phyloP scores from a whole-genome alignment of 805 yeast species.

The Starmerella vitae region DNA sequence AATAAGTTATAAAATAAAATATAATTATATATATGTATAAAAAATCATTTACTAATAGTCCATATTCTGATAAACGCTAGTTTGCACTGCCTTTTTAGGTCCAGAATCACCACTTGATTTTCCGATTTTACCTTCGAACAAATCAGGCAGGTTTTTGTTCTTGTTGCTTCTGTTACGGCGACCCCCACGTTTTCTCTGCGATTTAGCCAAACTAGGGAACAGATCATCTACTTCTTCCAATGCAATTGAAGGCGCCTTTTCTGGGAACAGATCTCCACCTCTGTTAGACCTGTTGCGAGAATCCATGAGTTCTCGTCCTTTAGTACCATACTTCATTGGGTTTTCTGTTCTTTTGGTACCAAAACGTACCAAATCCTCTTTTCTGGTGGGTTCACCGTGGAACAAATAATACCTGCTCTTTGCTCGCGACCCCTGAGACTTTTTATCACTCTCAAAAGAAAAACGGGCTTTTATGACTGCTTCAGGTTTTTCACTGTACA shows the following conservation, averaged over 20 bases:
- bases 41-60: conserved; percentile 12
- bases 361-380: conserved; percentile 20
- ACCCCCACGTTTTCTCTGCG: conserved; percentile 2
- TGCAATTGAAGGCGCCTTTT: conserved; percentile 14
- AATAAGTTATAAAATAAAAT: neutral
- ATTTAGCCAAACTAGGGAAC: conserved; percentile 26
- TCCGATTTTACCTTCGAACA: conserved; percentile 16
- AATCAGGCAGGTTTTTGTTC: conserved; percentile 12
- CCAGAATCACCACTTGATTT: neutral
- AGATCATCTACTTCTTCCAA: conserved; percentile 26
- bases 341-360: conserved; percentile 20
- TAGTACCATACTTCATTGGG: conserved; percentile 20
- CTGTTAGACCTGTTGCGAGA: conserved; percentile 8
- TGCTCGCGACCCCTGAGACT: conserved; percentile 42
- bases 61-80: conserved; percentile 17
- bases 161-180: conserved; percentile 11
- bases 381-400: conserved; percentile 54
- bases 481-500: conserved; percentile 27
- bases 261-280: conserved; percentile 20
- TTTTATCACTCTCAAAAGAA: conserved; percentile 42
- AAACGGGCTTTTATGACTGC: conserved; percentile 35
- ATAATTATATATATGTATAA: neutral
- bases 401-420: conserved; percentile 51
- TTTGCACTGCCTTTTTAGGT: conserved; percentile 1
- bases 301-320: conserved; percentile 10